Base-by-base conservation (phyloP, 2,329 filamentous ascomycete genomes). In the Lasiodiplodia hormozganensis region DNA sequence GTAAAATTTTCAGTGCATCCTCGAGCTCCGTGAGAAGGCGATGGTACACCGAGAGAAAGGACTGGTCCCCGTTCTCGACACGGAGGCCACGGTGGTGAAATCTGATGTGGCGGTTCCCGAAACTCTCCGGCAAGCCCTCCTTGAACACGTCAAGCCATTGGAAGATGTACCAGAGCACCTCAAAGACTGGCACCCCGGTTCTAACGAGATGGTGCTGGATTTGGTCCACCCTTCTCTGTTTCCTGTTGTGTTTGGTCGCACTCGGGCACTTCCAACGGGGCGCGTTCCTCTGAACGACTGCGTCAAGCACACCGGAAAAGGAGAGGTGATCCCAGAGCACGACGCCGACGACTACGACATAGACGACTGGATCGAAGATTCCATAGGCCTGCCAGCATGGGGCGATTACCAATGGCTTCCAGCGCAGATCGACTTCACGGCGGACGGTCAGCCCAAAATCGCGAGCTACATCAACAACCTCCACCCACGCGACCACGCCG, bases 221-320 rank as follows among this genome's bases (percentile, higher is more conserved):
- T 78, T 91, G 1, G 83, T 91, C 5, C 85, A 91, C 71, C 88
- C 89, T 0, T 91, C 88, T 0, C 79, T 91, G 7, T 91, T 84
- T 71, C 88, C 89, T 0, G 76, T 91, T 0, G 74, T 87, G 1
- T 88, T 87, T 71, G 86, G 85, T 0, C 76, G 77, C 16, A 83
- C 82, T 2, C 79, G 80, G 11, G 58, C 25, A 16, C 58, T 62
- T 36, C 72, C 77, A 5, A 74, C 73, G 3, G 70, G 38, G 8
- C 57, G 68, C 2, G 75, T 80, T 2, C 69, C 73, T 0, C 69
- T 82, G 4, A 57, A 72, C 1, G 73, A 78, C 36, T 78, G 76
- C 25, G 70, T 75, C 5, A 65, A 73, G 4, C 77, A 73, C 69
- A 73, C 71, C 12, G 79, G 77, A 8, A 74, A 72, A 34, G 80